Conservation (phyloP, 2,329 filamentous ascomycete species). For the Aspergillus ruber region DNA sequence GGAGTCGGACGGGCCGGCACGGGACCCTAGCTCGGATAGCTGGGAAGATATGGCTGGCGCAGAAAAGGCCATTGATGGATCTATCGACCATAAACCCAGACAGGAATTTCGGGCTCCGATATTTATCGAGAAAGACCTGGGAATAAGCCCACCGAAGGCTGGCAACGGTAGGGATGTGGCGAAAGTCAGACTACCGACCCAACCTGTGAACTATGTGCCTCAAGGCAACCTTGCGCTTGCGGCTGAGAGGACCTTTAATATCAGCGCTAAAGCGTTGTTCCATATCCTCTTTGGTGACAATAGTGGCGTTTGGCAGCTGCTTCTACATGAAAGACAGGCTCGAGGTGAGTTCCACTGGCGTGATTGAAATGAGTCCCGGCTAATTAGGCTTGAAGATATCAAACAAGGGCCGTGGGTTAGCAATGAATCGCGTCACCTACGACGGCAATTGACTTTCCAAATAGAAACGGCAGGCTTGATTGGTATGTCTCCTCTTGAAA, state of each 20-base stretch:
- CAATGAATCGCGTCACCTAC: constrained; percentile 63
- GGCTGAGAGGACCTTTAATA: constrained; percentile 75
- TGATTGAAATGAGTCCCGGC: neutral
- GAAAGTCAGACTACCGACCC: constrained; percentile 75
- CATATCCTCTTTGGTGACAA: constrained; percentile 96
- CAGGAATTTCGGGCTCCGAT: constrained; percentile 53
- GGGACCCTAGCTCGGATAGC: constrained; percentile 73
- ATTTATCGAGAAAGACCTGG: constrained; percentile 57
- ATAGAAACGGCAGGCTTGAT: constrained; percentile 63
- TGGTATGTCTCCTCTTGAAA: constrained; percentile 38
- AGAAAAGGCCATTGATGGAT: constrained; percentile 50
- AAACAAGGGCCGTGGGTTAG: constrained; percentile 79
- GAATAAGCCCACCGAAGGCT: constrained; percentile 36
- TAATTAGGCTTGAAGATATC: constrained; percentile 49
- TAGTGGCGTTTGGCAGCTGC: constrained; percentile 84
- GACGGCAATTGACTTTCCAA: constrained; percentile 73
- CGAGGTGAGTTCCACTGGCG: constrained; percentile 38
- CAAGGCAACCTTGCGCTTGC: constrained; percentile 70
- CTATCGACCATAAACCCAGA: constrained; percentile 32
- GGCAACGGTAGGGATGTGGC: constrained; percentile 44
- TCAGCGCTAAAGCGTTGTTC: constrained; percentile 90
- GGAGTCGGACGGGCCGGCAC: constrained; percentile 55
- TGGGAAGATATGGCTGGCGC: constrained; percentile 76
- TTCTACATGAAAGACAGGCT: constrained; percentile 77
- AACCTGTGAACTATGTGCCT: constrained; percentile 77